Evolutionary conservation across 345 rosid genomes (phyloP).

Genomic region (Gossypium herbaceum): DNA sequence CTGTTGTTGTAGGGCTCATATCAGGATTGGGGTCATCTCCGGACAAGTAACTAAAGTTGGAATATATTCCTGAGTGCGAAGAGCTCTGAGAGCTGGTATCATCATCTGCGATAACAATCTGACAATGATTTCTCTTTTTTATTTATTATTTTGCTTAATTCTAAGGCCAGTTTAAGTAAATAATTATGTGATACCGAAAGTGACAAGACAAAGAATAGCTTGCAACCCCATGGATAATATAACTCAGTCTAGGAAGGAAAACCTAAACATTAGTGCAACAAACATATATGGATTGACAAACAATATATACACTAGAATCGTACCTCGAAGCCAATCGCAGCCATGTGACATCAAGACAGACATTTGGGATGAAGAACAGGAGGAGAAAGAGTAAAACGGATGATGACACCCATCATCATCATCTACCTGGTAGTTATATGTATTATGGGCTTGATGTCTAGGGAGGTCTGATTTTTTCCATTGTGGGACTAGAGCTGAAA

Average conservation of each 20-base stretch:
- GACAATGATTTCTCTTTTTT: too few relatives aligned
- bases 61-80: constrained; percentile 54
- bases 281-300: neutral
- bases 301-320: neutral
- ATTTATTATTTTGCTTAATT: too few relatives aligned
- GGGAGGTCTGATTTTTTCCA: constrained; percentile 35
- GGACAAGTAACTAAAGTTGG: constrained; percentile 46
- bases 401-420: constrained; percentile 26
- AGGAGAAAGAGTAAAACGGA: constrained; percentile 47
- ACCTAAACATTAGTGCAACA: neutral
- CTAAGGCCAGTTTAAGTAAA: too few relatives aligned
- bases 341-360: constrained; percentile 36
- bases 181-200: too few relatives aligned
- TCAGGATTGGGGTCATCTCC: constrained; percentile 42
- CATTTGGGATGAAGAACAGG: constrained; percentile 50
- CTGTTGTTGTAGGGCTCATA: constrained; percentile 18
- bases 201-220: too few relatives aligned
- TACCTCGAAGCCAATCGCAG: constrained; percentile 50
- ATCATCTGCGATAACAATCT: constrained; percentile 53
- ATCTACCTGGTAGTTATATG: constrained; percentile 37
- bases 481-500: constrained; percentile 47
- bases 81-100: constrained; percentile 67
- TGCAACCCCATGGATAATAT: neutral
- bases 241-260: neutral
- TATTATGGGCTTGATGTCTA: constrained; percentile 18